Base-by-base conservation (phyloP, 1,284 basidiomycete species). In the Marasmius fiardii region DNA sequence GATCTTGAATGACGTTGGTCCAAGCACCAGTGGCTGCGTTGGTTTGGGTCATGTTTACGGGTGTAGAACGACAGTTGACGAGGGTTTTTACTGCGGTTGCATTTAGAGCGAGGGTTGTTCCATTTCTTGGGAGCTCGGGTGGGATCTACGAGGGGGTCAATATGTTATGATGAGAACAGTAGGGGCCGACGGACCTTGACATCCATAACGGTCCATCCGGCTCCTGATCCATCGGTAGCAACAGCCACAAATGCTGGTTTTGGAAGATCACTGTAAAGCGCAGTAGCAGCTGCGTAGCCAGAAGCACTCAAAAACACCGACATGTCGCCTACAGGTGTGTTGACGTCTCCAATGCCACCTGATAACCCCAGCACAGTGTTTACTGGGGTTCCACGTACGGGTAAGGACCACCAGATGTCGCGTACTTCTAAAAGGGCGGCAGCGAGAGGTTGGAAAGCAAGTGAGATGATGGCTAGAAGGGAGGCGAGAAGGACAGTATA, bases 261-360 rank as follows among this genome's bases (percentile, higher is more conserved):
- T 0, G 67, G 67, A 2, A 82, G 65, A 52, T 73, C 63, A 3
- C 7, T 1, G 60, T 79, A 83, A 18, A 78, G 63, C 10, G 78
- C 72, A 3, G 72, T 69, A 5, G 80, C 75, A 16, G 77, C 74
- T 1, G 80, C 78, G 58, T 74, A 83, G 5, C 81, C 80, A 4
- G 80, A 76, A 11, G 79, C 80, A 34, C 76, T 75, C 41, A 82
- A 63, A 64, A 81, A 82, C 3, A 74, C 78, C 81, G 57, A 4
- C 51, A 33, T 18, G 47, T 83, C 79, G 23, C 69, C 60, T 54
- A 78, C 77, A 2, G 39, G 39, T 7, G n/a, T 14, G 4, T 41
- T 41, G 8, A 4, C 7, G 39, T 41, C 39, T 47, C 76, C 69
- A 4, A 61, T 50, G 49, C 73, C 65, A 53, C 76, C 72, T 57